Conservation (phyloP, 805 yeast species). For the Saccharomycopsis sp. region DNA sequence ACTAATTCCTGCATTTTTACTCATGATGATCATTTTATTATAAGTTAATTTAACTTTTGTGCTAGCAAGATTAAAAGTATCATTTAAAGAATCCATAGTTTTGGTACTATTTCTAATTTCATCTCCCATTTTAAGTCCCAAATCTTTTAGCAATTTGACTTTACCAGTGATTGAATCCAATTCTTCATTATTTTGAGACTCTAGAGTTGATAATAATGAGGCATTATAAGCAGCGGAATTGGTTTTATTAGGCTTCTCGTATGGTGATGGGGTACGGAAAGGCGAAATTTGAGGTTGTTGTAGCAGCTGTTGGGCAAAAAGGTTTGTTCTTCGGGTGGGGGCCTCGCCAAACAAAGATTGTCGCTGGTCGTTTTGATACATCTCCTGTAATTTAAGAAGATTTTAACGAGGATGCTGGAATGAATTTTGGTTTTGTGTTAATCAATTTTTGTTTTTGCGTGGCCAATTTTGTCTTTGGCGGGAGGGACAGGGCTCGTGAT, state of each 20-base stretch:
- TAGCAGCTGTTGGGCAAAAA: no score
- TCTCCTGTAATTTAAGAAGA: no score
- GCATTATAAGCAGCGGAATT: conserved; percentile 21
- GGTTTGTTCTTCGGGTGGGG: no score
- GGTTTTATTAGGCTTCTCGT: conserved; percentile 18
- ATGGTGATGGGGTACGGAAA: no score
- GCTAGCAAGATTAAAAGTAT: conserved; percentile 16
- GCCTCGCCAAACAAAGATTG: no score
- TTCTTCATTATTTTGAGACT: conserved; percentile 31
- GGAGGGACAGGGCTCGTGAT: no score
- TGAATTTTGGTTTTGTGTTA: no score
- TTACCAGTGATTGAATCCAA: conserved; percentile 25
- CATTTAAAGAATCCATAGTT: conserved; percentile 14
- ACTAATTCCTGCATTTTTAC: conserved; percentile 27
- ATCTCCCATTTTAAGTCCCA: conserved; percentile 29
- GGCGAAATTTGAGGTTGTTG: no score
- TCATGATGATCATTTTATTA: conserved; percentile 28
- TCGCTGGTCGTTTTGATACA: no score
- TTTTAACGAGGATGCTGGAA: no score
- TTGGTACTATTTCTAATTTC: conserved; percentile 23
- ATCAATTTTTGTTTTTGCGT: no score
- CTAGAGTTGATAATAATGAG: conserved; percentile 28
- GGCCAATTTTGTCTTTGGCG: no score
- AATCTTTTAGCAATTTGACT: conserved; percentile 25
- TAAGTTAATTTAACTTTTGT: conserved; percentile 26